phyloP scores from a whole-genome alignment of 768 basidiomycete genomes.

The Udeniomyces megalosporus region DNA sequence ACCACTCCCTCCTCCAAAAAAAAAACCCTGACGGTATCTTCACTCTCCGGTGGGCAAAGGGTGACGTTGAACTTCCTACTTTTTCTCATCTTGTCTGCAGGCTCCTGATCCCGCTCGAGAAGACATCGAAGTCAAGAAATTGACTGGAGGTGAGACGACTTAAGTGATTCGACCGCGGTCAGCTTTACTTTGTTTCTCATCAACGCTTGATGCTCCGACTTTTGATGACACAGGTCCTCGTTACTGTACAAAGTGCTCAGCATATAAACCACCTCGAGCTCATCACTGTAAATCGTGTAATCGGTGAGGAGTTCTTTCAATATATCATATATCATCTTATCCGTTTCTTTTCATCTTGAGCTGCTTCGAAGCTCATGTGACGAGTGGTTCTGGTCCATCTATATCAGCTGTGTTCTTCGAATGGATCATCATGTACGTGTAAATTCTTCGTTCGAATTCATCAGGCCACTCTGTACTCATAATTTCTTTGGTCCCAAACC shows the following conservation, averaged over 20 bases:
- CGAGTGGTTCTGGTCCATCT: not conserved
- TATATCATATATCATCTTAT: no score
- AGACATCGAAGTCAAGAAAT: constrained; percentile 76
- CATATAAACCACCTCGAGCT: constrained; percentile 70
- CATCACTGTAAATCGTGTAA: constrained; percentile 88
- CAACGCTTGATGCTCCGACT: no score
- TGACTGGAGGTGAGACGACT: no score
- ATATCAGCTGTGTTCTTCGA: constrained; percentile 56
- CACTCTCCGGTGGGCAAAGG: no score
- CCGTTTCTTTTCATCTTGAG: not conserved
- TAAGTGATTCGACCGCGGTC: no score
- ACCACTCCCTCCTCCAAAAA: not conserved
- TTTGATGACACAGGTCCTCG: no score
- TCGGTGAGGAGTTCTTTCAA: constrained; percentile 40
- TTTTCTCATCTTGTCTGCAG: constrained; percentile 32
- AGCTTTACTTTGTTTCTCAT: no score
- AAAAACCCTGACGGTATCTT: no score
- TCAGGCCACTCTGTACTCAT: constrained; percentile 16
- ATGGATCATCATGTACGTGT: constrained; percentile 66
- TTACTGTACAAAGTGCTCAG: constrained; percentile 70
- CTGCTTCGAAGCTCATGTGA: not conserved
- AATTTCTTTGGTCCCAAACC: no score
- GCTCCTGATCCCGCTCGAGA: constrained; percentile 55
- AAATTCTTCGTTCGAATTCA: constrained; percentile 3
- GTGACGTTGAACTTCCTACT: not conserved